Evolutionary conservation across 768 basidiomycete species (phyloP).

Genomic region (Coprinopsis cinerea): DNA sequence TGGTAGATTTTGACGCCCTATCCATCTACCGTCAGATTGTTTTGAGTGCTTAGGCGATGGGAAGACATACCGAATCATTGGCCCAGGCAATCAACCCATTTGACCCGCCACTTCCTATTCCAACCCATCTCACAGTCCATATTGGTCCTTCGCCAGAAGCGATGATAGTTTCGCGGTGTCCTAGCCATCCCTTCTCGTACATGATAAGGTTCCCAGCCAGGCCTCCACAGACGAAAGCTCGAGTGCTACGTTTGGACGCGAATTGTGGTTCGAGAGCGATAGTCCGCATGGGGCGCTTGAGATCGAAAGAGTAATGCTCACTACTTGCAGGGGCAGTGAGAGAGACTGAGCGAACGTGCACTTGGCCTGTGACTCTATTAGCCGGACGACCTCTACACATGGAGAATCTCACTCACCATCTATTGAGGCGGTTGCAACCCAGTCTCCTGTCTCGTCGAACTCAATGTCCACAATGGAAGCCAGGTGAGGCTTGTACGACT

Average conservation of each 20-base stretch:
- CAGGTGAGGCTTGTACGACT: constrained; percentile 85
- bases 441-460: constrained; percentile 81
- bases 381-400: constrained; percentile 12
- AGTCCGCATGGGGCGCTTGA: constrained; percentile 88
- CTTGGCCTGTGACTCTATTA: constrained; percentile 60
- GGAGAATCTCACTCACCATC: constrained; percentile 58
- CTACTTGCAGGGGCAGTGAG: constrained; percentile 37
- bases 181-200: constrained; percentile 94
- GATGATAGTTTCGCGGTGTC: constrained; percentile 83
- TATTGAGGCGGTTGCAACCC: constrained; percentile 86
- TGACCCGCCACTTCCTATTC: constrained; percentile 20
- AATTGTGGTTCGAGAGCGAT: constrained; percentile 90
- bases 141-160: constrained; percentile 90
- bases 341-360: constrained; percentile 72
- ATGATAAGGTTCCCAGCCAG: constrained; percentile 83
- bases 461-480: constrained; percentile 84
- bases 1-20: constrained; percentile 96
- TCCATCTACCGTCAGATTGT: not conserved
- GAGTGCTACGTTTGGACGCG: constrained; percentile 57
- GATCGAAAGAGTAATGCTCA: constrained; percentile 82
- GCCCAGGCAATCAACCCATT: constrained; percentile 92
- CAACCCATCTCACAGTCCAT: constrained; percentile 80
- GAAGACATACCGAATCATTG: constrained; percentile 68
- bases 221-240: constrained; percentile 87
- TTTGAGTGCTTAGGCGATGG: not conserved